These are phyloP conservation scores for Galerina sulciceps DNA, from an alignment of 768 basidiomycete genomes.

Conservation along the genomic window DNA sequence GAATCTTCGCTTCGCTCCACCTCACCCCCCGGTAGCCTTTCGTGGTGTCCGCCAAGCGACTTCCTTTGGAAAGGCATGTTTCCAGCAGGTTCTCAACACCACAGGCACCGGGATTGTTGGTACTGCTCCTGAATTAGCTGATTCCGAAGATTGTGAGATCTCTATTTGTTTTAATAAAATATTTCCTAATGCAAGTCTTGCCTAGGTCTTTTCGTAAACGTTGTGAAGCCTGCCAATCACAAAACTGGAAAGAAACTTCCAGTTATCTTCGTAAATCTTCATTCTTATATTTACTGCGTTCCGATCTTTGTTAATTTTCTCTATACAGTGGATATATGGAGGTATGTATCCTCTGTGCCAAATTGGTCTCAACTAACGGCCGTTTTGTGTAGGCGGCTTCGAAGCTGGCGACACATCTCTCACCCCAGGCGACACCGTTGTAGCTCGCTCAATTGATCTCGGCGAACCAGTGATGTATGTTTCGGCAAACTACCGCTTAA, in stretches of 20 bases:
- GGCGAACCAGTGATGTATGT: conserved; percentile 41
- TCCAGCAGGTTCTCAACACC: conserved; percentile 32
- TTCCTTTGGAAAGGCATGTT: conserved; percentile 41
- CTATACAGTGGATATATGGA: conserved; percentile 38
- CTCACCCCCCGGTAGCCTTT: conserved; percentile 31
- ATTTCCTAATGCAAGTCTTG: not conserved
- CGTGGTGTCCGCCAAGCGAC: conserved; percentile 37
- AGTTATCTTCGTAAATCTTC: conserved; percentile 40
- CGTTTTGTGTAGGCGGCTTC: conserved; percentile 32
- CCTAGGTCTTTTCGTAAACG: conserved; percentile 46
- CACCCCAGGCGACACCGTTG: conserved; percentile 27
- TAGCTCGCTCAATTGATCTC: conserved; percentile 34
- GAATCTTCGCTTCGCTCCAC: conserved; percentile 39
- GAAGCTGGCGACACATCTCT: conserved; percentile 27
- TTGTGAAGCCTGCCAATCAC: conserved; percentile 34
- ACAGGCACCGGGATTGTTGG: not conserved
- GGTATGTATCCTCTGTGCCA: conserved; percentile 14
- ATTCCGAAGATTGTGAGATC: conserved; percentile 32
- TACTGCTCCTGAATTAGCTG: not conserved
- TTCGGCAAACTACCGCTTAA: conserved; percentile 41
- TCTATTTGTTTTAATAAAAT: not conserved
- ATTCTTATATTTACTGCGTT: conserved; percentile 3
- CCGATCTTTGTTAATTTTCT: conserved; percentile 9
- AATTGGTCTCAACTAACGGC: not conserved
- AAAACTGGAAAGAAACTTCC: conserved; percentile 35